Conservation (phyloP, 78 protist genomes). For the Dictyostelium firmibasis region DNA sequence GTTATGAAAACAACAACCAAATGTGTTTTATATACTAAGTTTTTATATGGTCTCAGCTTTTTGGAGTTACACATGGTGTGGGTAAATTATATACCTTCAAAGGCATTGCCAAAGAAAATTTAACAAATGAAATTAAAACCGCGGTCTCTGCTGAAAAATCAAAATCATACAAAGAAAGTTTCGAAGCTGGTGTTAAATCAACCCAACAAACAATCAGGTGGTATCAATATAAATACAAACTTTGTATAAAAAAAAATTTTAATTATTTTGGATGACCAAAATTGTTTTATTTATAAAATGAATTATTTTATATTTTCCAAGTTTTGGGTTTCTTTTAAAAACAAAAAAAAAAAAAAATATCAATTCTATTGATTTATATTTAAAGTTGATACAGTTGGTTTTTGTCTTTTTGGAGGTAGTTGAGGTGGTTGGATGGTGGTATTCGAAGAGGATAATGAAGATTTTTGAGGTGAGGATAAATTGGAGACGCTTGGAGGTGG, state of each 20-base stretch:
- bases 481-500: conserved; percentile 9
- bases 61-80: neutral
- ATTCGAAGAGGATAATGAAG: neutral
- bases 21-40: too few species aligned
- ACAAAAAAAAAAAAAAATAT: neutral
- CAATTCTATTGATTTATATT: neutral
- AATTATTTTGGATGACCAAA: too few species aligned
- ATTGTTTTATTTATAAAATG: too few species aligned
- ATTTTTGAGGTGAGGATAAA: neutral
- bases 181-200: conserved; percentile 4
- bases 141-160: neutral
- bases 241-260: too few species aligned
- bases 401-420: conserved; percentile 34
- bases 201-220: neutral
- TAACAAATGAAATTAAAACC: neutral
- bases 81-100: neutral
- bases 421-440: conserved; percentile 3
- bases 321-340: too few species aligned
- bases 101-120: neutral
- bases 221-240: too few species aligned
- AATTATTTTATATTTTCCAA: too few species aligned
- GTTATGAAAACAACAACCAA: too few species aligned
- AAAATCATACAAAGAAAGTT: conserved; percentile 11
- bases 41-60: neutral
- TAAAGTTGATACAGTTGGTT: conserved; percentile 5